Conservation (phyloP, 176 grass and related monocot species). For the Triticum dicoccoides region DNA sequence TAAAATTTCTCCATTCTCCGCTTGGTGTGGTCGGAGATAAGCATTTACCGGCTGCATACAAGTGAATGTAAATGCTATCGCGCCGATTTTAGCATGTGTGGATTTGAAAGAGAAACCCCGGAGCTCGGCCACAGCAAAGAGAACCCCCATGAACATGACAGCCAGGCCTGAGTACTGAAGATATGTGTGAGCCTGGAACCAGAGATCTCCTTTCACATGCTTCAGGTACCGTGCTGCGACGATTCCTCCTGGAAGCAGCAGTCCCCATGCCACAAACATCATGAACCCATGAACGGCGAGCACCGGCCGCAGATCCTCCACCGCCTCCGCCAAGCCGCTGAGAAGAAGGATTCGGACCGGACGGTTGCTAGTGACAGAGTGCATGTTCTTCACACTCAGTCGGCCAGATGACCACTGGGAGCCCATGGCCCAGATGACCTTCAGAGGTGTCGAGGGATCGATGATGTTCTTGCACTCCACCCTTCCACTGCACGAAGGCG, state of each 20-base stretch:
- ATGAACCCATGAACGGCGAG: conserved; percentile 88
- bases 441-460: conserved; percentile 70
- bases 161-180: conserved; percentile 71
- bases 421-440: conserved; percentile 84
- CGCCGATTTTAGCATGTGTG: conserved; percentile 75
- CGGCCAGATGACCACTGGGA: conserved; percentile 60
- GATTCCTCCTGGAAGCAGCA: conserved; percentile 63
- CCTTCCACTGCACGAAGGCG: conserved; percentile 59
- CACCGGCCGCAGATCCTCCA: conserved; percentile 72
- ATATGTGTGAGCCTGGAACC: conserved; percentile 77
- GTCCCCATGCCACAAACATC: conserved; percentile 95
- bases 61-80: conserved; percentile 39
- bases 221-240: conserved; percentile 76
- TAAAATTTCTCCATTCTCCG: conserved; percentile 36
- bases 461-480: conserved; percentile 80
- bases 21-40: conserved; percentile 51
- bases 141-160: conserved; percentile 71
- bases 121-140: conserved; percentile 82
- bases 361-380: conserved; percentile 72
- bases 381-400: conserved; percentile 67
- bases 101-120: conserved; percentile 62
- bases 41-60: conserved; percentile 69
- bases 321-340: conserved; percentile 65
- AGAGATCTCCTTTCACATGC: conserved; percentile 66
- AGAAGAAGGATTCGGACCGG: conserved; percentile 56